A percentile compares a stretch with the other conserved stretches of the same genome.
Conservation (phyloP, 2,329 filamentous ascomycete genomes). For the Paecilomyces sp. region DNA sequence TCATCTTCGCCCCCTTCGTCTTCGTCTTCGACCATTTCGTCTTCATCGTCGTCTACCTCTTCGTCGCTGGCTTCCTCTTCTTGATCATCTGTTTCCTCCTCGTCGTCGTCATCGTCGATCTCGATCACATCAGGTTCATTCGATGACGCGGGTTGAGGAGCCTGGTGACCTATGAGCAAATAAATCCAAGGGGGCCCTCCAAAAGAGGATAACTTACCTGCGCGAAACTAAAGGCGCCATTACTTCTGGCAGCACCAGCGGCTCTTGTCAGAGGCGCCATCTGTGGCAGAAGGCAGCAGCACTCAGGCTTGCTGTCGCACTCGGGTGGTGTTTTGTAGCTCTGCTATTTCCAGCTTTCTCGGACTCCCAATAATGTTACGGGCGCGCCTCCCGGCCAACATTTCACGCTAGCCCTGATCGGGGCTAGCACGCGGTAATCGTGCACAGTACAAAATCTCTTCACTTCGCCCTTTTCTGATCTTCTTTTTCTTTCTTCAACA, state of each 20-base stretch:
- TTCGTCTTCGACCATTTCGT: conserved; percentile 14
- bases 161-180: conserved; percentile 11
- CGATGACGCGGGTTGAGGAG: conserved; percentile 10
- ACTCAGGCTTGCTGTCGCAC: neutral
- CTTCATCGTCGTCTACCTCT: conserved; percentile 15
- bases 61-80: conserved; percentile 14
- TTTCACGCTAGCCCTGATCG: conserved; percentile 18
- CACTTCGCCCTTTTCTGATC: conserved; percentile 26
- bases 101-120: conserved; percentile 31
- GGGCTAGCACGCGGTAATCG: conserved; percentile 24
- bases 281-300: conserved; percentile 1
- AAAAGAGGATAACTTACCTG: conserved; percentile 16
- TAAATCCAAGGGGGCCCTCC: conserved; percentile 6
- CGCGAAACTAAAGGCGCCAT: conserved; percentile 15
- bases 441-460: conserved; percentile 16
- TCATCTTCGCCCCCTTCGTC: conserved; percentile 19
- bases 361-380: conserved; percentile 21
- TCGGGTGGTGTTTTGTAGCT: conserved; percentile 4
- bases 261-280: conserved; percentile 36
- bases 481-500: conserved; percentile 43
- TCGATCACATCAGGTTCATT: conserved; percentile 31
- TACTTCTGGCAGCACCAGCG: conserved; percentile 16
- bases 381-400: conserved; percentile 20
- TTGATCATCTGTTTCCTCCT: conserved; percentile 13
- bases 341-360: conserved; percentile 3